phyloP scores from a whole-genome alignment of 805 yeast species.

The Metschnikowia matae region DNA sequence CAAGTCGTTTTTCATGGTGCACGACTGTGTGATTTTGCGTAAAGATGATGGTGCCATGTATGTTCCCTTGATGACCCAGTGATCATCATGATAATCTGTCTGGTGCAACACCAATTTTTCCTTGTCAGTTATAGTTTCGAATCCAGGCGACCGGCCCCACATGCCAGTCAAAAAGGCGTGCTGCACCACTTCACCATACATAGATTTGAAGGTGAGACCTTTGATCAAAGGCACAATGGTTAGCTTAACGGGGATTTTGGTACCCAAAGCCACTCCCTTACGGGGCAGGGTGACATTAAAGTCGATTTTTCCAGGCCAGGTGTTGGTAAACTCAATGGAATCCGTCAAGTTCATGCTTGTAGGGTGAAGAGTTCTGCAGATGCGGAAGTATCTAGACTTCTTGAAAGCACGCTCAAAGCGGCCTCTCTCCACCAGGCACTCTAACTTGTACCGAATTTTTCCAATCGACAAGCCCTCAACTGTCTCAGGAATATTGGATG shows the following conservation, averaged over 20 bases:
- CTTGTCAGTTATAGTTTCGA: constrained; percentile 30
- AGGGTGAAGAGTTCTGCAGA: constrained; percentile 42
- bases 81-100: constrained; percentile 26
- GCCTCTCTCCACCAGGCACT: constrained; percentile 40
- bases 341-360: constrained; percentile 37
- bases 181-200: constrained; percentile 33
- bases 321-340: constrained; percentile 43
- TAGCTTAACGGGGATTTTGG: constrained; percentile 38
- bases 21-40: constrained; percentile 41
- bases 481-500: constrained; percentile 47
- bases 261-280: constrained; percentile 47
- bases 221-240: constrained; percentile 46
- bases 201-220: constrained; percentile 37
- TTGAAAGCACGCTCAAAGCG: constrained; percentile 36
- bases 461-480: constrained; percentile 47
- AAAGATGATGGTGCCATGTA: constrained; percentile 40
- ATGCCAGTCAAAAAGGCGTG: constrained; percentile 31
- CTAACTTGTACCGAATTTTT: constrained; percentile 40
- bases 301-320: constrained; percentile 52
- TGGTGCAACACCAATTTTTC: constrained; percentile 22
- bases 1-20: constrained; percentile 36
- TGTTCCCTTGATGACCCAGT: constrained; percentile 43
- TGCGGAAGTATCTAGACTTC: constrained; percentile 38
- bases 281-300: constrained; percentile 43
- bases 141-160: constrained; percentile 40